Percentiles rank a stretch among this genome's conserved stretches.
Conservation (phyloP, 768 basidiomycete species). For the Leccinum olivaceopallidum region DNA sequence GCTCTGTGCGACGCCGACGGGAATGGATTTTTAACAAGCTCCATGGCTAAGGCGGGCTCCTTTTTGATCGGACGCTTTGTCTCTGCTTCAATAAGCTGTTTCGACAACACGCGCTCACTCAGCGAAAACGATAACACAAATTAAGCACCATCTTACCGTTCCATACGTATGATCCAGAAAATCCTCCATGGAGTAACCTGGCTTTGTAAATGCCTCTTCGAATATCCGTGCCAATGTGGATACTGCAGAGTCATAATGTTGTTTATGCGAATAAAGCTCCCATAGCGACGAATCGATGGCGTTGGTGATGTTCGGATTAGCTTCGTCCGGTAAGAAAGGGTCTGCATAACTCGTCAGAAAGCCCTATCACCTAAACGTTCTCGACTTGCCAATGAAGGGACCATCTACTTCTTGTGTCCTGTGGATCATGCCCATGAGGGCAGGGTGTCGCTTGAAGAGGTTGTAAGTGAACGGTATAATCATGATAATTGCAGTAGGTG, state of each 20-base stretch:
- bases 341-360: slow-evolving; percentile 42
- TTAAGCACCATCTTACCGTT: slow-evolving; percentile 52
- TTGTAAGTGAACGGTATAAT: slow-evolving; percentile 95
- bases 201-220: slow-evolving; percentile 92
- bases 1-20: slow-evolving; percentile 25
- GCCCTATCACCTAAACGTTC: not conserved
- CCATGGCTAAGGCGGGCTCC: slow-evolving; percentile 62
- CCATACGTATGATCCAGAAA: slow-evolving; percentile 93
- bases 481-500: slow-evolving; percentile 89
- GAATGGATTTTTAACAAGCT: slow-evolving; percentile 34
- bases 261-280: slow-evolving; percentile 80
- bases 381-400: slow-evolving; percentile 36
- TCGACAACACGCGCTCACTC: slow-evolving; percentile 3
- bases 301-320: slow-evolving; percentile 71
- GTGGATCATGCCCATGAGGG: slow-evolving; percentile 93
- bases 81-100: slow-evolving; percentile 86
- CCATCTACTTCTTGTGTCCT: slow-evolving; percentile 43
- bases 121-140: not conserved
- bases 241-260: slow-evolving; percentile 86
- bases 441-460: slow-evolving; percentile 87
- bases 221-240: slow-evolving; percentile 87
- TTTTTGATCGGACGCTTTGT: slow-evolving; percentile 75
- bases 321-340: slow-evolving; percentile 66
- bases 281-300: slow-evolving; percentile 90
- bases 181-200: slow-evolving; percentile 87